Percentiles rank a stretch among this genome's conserved stretches.
Evolutionary conservation across 106 monocot genomes (phyloP).

Genomic region (Agapanthus africanus): DNA sequence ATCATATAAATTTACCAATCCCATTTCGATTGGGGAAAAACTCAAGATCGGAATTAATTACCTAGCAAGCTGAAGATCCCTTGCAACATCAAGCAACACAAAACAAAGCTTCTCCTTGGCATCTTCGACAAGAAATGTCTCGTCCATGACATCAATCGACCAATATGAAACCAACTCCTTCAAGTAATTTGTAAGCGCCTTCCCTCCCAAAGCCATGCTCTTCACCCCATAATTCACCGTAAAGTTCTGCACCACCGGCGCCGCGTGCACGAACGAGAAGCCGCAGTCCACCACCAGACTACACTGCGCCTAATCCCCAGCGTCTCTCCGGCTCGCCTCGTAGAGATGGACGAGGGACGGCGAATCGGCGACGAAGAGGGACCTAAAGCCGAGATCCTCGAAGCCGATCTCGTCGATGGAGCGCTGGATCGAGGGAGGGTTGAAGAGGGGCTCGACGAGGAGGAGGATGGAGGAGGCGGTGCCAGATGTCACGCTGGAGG

Average conservation of each 20-base stretch:
- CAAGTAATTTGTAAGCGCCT: slow-evolving; percentile 92
- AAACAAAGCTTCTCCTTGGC: slow-evolving; percentile 97
- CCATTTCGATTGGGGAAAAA: no score
- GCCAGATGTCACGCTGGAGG: slow-evolving; percentile 72
- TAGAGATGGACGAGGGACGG: slow-evolving; percentile 87
- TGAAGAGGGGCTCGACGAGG: slow-evolving; percentile 87
- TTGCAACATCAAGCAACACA: slow-evolving; percentile 67
- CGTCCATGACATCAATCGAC: slow-evolving; percentile 87
- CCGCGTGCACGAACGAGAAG: slow-evolving; percentile 86
- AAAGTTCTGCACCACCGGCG: slow-evolving; percentile 80
- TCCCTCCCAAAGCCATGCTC: slow-evolving; percentile 78
- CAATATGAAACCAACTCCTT: slow-evolving; percentile 91
- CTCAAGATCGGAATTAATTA: no score
- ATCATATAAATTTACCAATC: no score
- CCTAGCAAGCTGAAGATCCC: slow-evolving; percentile 80
- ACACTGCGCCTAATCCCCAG: slow-evolving; percentile 29
- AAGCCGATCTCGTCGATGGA: slow-evolving; percentile 86
- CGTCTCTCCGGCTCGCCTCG: slow-evolving; percentile 70
- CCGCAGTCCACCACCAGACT: slow-evolving; percentile 96
- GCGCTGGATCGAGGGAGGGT: slow-evolving; percentile 63
- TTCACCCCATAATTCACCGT: slow-evolving; percentile 79
- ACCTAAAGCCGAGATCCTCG: slow-evolving; percentile 75
- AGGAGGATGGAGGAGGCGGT: slow-evolving; percentile 73
- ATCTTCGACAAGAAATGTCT: slow-evolving; percentile 81
- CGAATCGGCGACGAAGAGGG: slow-evolving; percentile 67